These are phyloP conservation scores for Aspergillus nidulans DNA, from an alignment of 495 filamentous ascomycete genomes.

Conservation along the genomic window DNA sequence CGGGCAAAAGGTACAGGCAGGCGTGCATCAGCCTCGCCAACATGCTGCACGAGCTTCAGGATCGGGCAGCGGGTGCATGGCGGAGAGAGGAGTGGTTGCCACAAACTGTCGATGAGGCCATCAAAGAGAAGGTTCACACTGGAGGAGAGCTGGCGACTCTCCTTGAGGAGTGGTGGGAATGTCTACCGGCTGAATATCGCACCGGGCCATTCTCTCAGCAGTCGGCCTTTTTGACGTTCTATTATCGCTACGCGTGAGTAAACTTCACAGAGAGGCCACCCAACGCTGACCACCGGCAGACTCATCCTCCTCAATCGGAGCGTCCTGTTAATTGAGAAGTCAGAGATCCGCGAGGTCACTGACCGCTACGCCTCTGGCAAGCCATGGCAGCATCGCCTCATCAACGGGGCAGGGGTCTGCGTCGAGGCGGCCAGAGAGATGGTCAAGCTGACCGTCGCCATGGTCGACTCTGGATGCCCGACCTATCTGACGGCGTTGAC, in stretches of 20 bases:
- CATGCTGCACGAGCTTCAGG: background rate
- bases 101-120: constrained; percentile 4
- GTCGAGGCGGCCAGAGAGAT: constrained; percentile 1
- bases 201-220: background rate
- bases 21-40: constrained; percentile 4
- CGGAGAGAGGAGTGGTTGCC: constrained; percentile 6
- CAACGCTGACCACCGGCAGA: background rate
- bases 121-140: constrained; percentile 4
- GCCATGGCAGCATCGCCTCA: constrained; percentile 1
- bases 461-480: background rate
- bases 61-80: constrained; percentile 1
- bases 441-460: background rate
- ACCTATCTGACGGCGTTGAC: background rate
- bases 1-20: background rate
- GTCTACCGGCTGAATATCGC: background rate
- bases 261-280: background rate
- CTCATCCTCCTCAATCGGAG: background rate
- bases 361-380: background rate
- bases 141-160: constrained; percentile 2
- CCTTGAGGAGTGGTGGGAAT: background rate
- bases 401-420: background rate
- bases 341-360: background rate
- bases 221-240: background rate
- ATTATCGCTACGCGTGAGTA: constrained; percentile 4
- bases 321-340: background rate